Base-by-base conservation (phyloP, 257 asterid genomes). In the Nicotiana noctiflora region DNA sequence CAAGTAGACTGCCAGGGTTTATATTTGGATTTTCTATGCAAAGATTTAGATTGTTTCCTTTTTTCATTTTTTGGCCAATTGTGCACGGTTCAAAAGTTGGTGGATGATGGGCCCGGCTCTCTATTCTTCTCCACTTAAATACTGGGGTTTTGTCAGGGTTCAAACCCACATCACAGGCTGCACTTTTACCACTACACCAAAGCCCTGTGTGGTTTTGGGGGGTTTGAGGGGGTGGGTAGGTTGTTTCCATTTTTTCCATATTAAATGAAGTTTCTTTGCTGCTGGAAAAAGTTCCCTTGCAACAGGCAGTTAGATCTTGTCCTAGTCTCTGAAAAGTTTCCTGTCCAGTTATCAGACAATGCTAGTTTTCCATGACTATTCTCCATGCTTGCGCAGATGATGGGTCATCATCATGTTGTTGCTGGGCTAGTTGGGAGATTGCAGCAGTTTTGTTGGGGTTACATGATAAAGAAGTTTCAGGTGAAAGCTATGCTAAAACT, bases 331-430 rank as follows among this genome's bases (percentile, higher is more conserved):
- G 34, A 44, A 70, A 70, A 40, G 77, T 70, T 44, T n/a, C 32
- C 23, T 72, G 14, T 44, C 29, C 60, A 72, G 59, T 18, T 72
- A 14, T 12, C 77, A 21, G 25, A 49, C 23, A 49, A 72, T 46
- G 78, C 40, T 72, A 74, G 40, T 49, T 34, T 70, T 53, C 56
- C 34, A 29, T 57, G 51, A 44, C 53, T 55, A 17, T 79, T 19
- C 34, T 21, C 18, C 34, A 79, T 84, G 66, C 75, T 62, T 83
- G 53, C 83, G 77, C 62, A 92, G 99, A 93, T 87, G 94, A 92
- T 59, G 99, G 97, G 27, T 90, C 98, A 70, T 84, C 92, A 75
- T 81, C 86, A 17, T 92, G 93, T 83, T 93, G 97, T 82, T 90
- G 97, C 86, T 95, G 98, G 99, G 89, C 88, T 7, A 87, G 90